Evolutionary conservation across 768 basidiomycete species (phyloP), one percentile per base, ranked within the genome.

Genomic region (Cystobasidiopsis lactophilus): DNA sequence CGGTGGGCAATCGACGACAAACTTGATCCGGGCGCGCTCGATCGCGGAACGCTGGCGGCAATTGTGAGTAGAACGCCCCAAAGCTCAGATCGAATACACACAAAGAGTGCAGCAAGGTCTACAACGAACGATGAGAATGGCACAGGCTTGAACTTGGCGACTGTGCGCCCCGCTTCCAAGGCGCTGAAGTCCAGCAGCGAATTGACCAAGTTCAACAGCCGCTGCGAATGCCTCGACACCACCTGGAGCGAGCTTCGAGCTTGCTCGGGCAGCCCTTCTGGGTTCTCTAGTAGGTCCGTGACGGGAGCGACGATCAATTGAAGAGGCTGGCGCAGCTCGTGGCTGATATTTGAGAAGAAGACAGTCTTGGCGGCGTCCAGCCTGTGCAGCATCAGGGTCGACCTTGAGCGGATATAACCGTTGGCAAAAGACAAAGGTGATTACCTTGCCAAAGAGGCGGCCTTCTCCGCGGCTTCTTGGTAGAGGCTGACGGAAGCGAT

Each of bases 171-270:
- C n/a, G 46, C 53, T 38, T 60, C 57, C 10, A 60, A 26, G 0
- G 45, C 33, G 0, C 35, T 35, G 40, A 60, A 56, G 30, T 56
- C 57, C n/a, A 58, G 47, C 0, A 60, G 59, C 54, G 46, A 29
- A 52, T 57, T 51, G 52, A 60, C 57, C 55, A 60, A 53, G 14
- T 45, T 49, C 2, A 58, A 45, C 0, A 60, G 47, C 3, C 59
- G 52, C 29, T 54, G 55, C 0, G 52, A 51, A n/a, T 58, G 50
- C 10, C 57, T 52, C 14, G 51, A 29, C 23, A 57, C 54, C 35
- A 60, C 30, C 3, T 19, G 9, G 11, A 60, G 52, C 45, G 41
- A 48, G 3, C 55, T 56, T 3, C 47, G 39, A 11, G 43, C 26
- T 2, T 16, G 19, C 14, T 43, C 33, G 44, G 57, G 46, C 5